Evolutionary conservation across 2,329 filamentous ascomycete species (phyloP), one percentile per base, ranked within the genome.

Genomic region (Xylariomycetidae sp.): DNA sequence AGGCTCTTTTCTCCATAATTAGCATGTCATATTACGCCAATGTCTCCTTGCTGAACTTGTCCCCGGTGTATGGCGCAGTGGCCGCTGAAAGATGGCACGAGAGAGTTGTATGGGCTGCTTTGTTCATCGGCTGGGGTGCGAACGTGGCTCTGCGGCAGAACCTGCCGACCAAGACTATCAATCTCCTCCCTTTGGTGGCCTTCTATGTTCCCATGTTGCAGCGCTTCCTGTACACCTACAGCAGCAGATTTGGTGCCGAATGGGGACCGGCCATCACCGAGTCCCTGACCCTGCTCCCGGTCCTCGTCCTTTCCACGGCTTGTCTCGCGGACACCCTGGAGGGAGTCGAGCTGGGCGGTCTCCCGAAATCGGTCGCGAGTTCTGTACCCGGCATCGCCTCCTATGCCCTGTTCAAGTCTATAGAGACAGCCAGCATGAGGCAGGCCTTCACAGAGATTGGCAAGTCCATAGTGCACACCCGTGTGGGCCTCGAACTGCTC

Each of bases 61-160:
- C 88, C 14, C 92, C 92, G 2, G 84, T 94, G 9, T 97, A 94
- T 60, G 92, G 92, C 33, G 80, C 82, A 12, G 85, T 94, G 23
- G 85, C 90, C 2, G 70, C 88, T 1, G 73, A 77, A 2, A 68
- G 82, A 45, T 84, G 82, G 58, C 90, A 96, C 57, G 64, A 70
- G 32, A 74, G 75, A 53, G 71, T 80, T 40, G 66, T 88, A 42
- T 79, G 79, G 48, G 64, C 74, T 4, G 80, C 77, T 17, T 77
- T 80, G 40, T 81, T 88, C 41, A 58, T 80, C 12, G 88, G 87
- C 20, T 86, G 86, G 74, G 72, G 85, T 7, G 70, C 73, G 16
- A 85, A 85, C 53, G 56, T 81, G 30, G 63, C 70, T 10, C 53
- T 85, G 23, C 63, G 60, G 34, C 59, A 67, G 17, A 54, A 64